Conservation (phyloP, 768 basidiomycete genomes). For the Pisolithus marmoratus region DNA sequence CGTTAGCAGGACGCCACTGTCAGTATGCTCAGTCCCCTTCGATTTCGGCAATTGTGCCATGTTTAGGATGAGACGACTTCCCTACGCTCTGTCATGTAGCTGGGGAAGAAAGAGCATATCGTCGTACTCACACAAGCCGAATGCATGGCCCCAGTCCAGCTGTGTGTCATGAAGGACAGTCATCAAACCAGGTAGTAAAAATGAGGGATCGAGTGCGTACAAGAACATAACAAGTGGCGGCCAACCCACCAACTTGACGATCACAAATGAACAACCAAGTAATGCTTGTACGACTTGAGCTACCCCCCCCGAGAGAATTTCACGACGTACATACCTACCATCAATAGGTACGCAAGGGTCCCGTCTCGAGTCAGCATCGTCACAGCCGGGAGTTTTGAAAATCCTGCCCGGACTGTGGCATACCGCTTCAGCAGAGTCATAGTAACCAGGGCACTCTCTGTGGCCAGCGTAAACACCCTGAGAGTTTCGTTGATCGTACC, state of each 20-base stretch:
- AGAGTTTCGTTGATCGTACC: neutral
- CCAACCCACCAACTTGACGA: neutral
- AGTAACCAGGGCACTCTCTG: conserved; percentile 35
- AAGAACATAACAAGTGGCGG: conserved; percentile 2
- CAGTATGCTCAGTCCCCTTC: neutral
- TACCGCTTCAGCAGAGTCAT: conserved; percentile 34
- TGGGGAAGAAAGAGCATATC: neutral
- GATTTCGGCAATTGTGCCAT: neutral
- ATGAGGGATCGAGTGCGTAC: neutral
- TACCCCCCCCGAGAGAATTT: neutral
- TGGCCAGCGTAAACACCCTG: conserved; percentile 13
- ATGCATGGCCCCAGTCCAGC: neutral
- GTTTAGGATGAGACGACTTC: conserved; percentile 4
- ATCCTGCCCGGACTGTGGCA: conserved; percentile 31
- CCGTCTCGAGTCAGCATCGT: conserved; percentile 38
- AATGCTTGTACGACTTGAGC: neutral
- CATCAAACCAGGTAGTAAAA: neutral
- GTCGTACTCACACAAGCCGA: neutral
- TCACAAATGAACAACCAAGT: neutral
- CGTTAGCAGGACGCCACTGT: neutral
- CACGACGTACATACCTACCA: conserved; percentile 28
- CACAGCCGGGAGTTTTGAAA: conserved; percentile 36
- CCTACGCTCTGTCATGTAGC: neutral
- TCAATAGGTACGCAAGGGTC: conserved; percentile 38
- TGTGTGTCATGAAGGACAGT: neutral